phyloP scores from a whole-genome alignment of 1,284 basidiomycete genomes.

The Anthracocystis setariae region DNA sequence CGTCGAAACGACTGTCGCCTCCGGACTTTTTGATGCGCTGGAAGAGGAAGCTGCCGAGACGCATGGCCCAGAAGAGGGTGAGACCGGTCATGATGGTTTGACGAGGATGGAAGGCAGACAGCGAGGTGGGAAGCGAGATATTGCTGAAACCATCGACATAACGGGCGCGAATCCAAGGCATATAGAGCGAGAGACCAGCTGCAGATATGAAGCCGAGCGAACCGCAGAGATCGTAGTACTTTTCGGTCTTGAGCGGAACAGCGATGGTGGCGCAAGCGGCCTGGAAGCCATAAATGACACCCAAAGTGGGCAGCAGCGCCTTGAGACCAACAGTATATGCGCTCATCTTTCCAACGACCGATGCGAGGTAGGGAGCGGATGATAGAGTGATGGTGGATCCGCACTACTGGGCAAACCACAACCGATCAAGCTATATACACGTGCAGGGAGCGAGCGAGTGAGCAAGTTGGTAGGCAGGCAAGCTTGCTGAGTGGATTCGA shows the following conservation, averaged over 20 bases:
- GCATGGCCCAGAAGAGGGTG: slow-evolving; percentile 74
- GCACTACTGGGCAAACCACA: background rate
- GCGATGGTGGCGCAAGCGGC: slow-evolving; percentile 49
- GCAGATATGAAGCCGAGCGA: slow-evolving; percentile 77
- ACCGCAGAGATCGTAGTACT: slow-evolving; percentile 69
- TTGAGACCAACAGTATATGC: slow-evolving; percentile 52
- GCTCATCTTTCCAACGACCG: slow-evolving; percentile 32
- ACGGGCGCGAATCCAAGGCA: slow-evolving; percentile 58
- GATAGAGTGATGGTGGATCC: background rate
- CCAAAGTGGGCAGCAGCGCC: slow-evolving; percentile 50
- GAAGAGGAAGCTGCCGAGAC: slow-evolving; percentile 76
- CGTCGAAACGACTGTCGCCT: slow-evolving; percentile 77
- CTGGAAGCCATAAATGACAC: slow-evolving; percentile 58
- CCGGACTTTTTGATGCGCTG: slow-evolving; percentile 72
- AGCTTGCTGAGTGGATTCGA: no score
- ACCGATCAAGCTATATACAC: background rate
- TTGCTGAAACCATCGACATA: slow-evolving; percentile 46
- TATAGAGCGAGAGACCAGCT: slow-evolving; percentile 75
- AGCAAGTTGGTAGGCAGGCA: background rate
- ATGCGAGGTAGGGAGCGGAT: background rate
- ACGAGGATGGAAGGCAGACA: slow-evolving; percentile 73
- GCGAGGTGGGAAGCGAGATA: slow-evolving; percentile 34
- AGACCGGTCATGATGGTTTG: slow-evolving; percentile 74
- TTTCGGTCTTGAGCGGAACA: slow-evolving; percentile 54
- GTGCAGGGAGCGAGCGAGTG: background rate